Percentiles rank a stretch among this genome's conserved stretches.
Evolutionary conservation across 257 asterid genomes (phyloP).

Genomic region (Jacaranda copaia): DNA sequence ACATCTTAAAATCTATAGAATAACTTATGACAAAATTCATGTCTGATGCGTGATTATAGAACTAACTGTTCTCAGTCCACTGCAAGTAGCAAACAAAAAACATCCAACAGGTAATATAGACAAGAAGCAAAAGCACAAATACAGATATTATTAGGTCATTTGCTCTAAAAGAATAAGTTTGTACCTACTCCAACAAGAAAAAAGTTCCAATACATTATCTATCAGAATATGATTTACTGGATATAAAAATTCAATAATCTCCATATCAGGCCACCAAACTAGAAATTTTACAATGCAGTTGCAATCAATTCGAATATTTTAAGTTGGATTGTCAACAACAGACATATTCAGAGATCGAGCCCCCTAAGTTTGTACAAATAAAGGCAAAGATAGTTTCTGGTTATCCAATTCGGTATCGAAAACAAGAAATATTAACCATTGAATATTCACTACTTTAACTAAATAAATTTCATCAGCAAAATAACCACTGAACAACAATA

Average conservation of each 20-base stretch:
- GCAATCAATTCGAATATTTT: background rate
- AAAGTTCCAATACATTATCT: background rate
- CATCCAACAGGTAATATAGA: background rate
- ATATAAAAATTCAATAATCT: background rate
- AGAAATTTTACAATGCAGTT: background rate
- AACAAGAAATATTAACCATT: too few species aligned
- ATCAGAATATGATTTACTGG: background rate
- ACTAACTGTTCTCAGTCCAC: background rate
- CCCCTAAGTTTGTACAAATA: too few species aligned
- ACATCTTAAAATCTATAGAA: constrained; percentile 2
- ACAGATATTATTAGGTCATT: background rate
- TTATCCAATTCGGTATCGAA: background rate
- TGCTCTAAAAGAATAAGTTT: constrained; percentile 8
- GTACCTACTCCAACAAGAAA: constrained; percentile 37
- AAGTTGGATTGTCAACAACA: constrained; percentile 7
- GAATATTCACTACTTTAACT: background rate
- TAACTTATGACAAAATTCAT: background rate
- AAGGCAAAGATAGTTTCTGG: too few species aligned
- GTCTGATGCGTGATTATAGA: background rate
- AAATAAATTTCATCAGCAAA: background rate
- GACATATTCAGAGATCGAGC: too few species aligned
- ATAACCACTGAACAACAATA: background rate
- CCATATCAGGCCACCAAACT: constrained; percentile 24
- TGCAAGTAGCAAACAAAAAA: background rate
- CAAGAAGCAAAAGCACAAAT: background rate